Base-by-base conservation (phyloP, 441 rosid genomes). In the Francoa sonchifolia region DNA sequence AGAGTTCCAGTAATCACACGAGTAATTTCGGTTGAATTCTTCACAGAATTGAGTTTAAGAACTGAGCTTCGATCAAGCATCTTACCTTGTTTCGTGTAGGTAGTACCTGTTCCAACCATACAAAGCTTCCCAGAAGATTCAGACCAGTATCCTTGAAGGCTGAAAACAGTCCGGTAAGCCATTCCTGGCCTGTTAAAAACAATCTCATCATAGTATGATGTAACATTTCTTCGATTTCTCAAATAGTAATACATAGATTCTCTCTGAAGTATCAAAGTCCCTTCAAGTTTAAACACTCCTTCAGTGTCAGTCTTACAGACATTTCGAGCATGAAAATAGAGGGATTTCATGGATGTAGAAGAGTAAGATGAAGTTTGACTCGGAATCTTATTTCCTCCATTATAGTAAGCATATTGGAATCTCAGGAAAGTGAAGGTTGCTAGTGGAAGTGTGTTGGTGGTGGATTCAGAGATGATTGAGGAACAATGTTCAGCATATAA, bases 1-100 rank as follows among this genome's bases (percentile, higher is more conserved):
- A 73, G 51, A 23, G 57, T 60, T 44, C 79, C 79, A 9, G 51
- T 52, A 17, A 60, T 36, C 58, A 73, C 34, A 47, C 46, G 48
- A 11, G 60, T 52, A 20, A 72, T 27, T 23, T 22, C 55, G 19
- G 36, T 47, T 0, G 43, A 44, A 33, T 45, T 59, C 34, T 18
- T 35, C 22, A 69, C 33, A 38, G 55, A 54, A 12, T 32, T 47
- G 18, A 66, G 57, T 58, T 61, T 66, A 8, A 73, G 63, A 33
- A 63, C 53, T 21, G 47, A 68, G 2, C 12, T 14, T 19, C 37
- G 35, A 9, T 29, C 33, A 29, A 29, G 11, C 33, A 10, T 9
- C 9, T n/a, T 29, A 29, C 33, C 33, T 29, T n/a, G 11, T 29
- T 13, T 29, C 11, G 33, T 29, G 11, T 29, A 9, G 11, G 33